Percentiles rank a stretch among this genome's conserved stretches.
Evolutionary conservation across 225 moss, liverwort and hornwort species (phyloP).

Genomic region (Neckera pumila): DNA sequence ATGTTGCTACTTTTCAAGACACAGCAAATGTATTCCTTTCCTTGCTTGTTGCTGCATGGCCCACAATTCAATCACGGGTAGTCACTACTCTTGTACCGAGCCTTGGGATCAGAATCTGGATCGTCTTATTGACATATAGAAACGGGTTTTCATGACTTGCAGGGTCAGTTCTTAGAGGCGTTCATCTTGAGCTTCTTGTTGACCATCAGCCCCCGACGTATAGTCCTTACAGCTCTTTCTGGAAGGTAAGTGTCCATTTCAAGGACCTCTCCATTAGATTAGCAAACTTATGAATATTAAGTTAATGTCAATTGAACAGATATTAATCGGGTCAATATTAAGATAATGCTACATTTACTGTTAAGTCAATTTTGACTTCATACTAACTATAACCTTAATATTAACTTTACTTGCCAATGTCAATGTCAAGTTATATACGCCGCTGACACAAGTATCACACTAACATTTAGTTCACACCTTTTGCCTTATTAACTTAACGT

Average conservation of each 20-base stretch:
- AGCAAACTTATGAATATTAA: background rate
- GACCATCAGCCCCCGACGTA: constrained; percentile 80
- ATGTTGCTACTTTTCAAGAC: background rate
- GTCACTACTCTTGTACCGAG: background rate
- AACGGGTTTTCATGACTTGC: constrained; percentile 1
- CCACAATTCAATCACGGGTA: background rate
- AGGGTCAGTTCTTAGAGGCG: constrained; percentile 88
- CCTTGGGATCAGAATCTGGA: background rate
- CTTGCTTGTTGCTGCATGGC: background rate
- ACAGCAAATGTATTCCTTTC: background rate
- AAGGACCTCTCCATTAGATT: background rate
- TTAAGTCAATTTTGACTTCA: background rate
- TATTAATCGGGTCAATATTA: background rate
- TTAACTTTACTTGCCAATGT: background rate
- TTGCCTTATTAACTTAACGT: background rate
- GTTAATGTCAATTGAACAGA: too few relatives aligned
- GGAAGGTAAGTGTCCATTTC: constrained; percentile 53
- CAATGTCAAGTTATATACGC: background rate
- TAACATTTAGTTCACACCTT: background rate
- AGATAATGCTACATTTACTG: background rate
- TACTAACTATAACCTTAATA: background rate
- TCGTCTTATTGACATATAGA: background rate
- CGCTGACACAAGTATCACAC: background rate
- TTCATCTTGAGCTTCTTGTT: constrained; percentile 93
- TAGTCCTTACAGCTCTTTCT: constrained; percentile 68